Base-by-base conservation (phyloP, 2,329 filamentous ascomycete genomes). In the Metarhizium guizhouense region DNA sequence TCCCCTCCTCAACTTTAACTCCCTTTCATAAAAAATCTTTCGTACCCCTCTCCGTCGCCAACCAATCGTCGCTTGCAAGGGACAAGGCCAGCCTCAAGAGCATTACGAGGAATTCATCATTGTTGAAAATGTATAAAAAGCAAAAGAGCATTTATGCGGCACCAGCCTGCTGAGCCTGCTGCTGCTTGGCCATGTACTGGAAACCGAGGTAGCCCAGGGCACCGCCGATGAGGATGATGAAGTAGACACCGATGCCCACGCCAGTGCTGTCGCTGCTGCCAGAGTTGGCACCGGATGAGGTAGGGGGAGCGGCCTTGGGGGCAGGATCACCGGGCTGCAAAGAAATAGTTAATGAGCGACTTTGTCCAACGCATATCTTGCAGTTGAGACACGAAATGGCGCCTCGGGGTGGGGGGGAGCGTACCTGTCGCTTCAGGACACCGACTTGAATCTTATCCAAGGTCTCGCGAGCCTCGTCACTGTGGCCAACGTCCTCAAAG, bases 401-500 rank as follows among this genome's bases (percentile, higher is more conserved):
- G 30, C 10, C 45, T 57, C 4, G 20, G 42, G 32, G 7, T 7
- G 6, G 52, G 40, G 20, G 5, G 6, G 13, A 7, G 71, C 84
- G 67, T 81, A 95, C 90, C 79, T 82, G 71, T 72, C 90, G 83
- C 85, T 95, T 95, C 72, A 96, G 74, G 42, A 70, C 79, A 62
- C 90, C 92, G 63, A 94, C 81, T 53, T 85, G 74, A 62, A 95
- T 78, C 67, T 84, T 83, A 36, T 87, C 85, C 56, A 99, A 85
- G 63, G 95, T 93, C 79, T 97, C 93, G 63, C 94, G 87, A 63
- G 94, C 94, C 81, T 99, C 94, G 74, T 99, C 94, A 67, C 89
- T 95, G 87, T 99, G 94, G 70, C 94, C 94, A 68, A 99, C 94
- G 75, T 99, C 94, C 79, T 99, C 94, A 72, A 99, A 99, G 59